Evolutionary conservation across 495 filamentous ascomycete genomes (phyloP).

Genomic region (Aspergillus biplanus): DNA sequence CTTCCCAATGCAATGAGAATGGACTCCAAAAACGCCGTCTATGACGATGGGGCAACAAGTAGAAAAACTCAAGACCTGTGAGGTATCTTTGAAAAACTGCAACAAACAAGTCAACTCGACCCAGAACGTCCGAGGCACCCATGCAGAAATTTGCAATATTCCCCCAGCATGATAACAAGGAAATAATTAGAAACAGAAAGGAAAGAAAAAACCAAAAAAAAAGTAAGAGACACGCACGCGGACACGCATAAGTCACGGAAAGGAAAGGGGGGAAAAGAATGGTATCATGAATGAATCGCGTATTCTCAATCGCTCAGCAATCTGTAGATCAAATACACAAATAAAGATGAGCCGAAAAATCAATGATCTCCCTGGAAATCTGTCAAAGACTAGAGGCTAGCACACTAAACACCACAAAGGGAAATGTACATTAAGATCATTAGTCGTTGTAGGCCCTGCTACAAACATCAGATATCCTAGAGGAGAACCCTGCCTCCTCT

Average conservation of each 20-base stretch:
- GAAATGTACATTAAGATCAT: constrained; percentile 32
- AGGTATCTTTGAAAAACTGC: constrained; percentile 22
- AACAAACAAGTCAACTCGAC: constrained; percentile 10
- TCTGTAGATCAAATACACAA: constrained; percentile 10
- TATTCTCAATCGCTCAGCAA: neutral
- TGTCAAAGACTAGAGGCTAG: constrained; percentile 18
- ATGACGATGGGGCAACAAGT: constrained; percentile 12
- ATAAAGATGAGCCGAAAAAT: neutral
- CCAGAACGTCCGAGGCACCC: constrained; percentile 8
- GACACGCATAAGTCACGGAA: neutral
- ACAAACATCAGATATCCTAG: constrained; percentile 25
- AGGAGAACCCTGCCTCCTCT: constrained; percentile 1
- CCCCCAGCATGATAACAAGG: constrained; percentile 5
- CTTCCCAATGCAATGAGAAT: constrained; percentile 12
- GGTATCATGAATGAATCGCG: constrained; percentile 5
- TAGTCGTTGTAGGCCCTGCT: constrained; percentile 42
- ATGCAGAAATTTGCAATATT: constrained; percentile 8
- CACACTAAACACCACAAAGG: constrained; percentile 20
- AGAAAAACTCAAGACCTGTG: constrained; percentile 8
- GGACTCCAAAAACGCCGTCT: constrained; percentile 26
- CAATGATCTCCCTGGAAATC: constrained; percentile 4
- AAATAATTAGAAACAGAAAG: constrained; percentile 5
- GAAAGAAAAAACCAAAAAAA: constrained; percentile 13
- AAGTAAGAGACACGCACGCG: too few species aligned
- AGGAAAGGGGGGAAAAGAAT: neutral